phyloP scores from a whole-genome alignment of 1,284 basidiomycete genomes.

The Dichomitus squalens region DNA sequence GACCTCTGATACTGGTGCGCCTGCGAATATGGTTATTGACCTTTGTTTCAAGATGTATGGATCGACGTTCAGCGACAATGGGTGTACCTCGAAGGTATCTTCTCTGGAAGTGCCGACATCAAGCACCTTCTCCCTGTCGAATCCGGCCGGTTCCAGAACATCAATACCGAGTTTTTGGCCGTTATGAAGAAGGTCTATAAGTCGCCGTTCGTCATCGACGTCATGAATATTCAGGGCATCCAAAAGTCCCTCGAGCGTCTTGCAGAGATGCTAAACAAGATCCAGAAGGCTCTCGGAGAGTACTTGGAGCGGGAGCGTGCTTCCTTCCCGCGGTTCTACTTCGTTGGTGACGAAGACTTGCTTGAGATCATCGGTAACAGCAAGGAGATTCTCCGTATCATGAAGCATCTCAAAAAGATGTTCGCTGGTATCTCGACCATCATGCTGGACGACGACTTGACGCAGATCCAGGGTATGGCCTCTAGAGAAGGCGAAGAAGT shows the following conservation, averaged over 20 bases:
- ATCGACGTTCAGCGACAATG: slow-evolving; percentile 99
- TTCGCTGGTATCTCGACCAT: slow-evolving; percentile 96
- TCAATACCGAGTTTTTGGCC: slow-evolving; percentile 97
- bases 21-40: neutral
- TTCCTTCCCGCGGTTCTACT: slow-evolving; percentile 99
- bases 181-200: slow-evolving; percentile 99
- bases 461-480: slow-evolving; percentile 87
- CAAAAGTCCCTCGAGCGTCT: slow-evolving; percentile 98
- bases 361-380: slow-evolving; percentile 99
- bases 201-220: slow-evolving; percentile 96
- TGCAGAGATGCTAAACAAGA: slow-evolving; percentile 95
- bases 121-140: slow-evolving; percentile 98
- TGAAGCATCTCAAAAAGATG: slow-evolving; percentile 99
- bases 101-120: slow-evolving; percentile 98
- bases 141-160: slow-evolving; percentile 96
- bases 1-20: too few species aligned
- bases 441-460: slow-evolving; percentile 86
- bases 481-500: slow-evolving; percentile 97
- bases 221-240: slow-evolving; percentile 94
- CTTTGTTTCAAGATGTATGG: slow-evolving; percentile 81
- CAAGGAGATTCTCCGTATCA: slow-evolving; percentile 96
- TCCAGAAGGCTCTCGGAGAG: slow-evolving; percentile 99
- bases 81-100: slow-evolving; percentile 99
- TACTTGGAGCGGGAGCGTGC: slow-evolving; percentile 97
- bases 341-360: slow-evolving; percentile 98